Percentiles rank a stretch among this genome's conserved stretches.
phyloP scores from a whole-genome alignment of 2,329 filamentous ascomycete species.

The Fusarium tricinctum region DNA sequence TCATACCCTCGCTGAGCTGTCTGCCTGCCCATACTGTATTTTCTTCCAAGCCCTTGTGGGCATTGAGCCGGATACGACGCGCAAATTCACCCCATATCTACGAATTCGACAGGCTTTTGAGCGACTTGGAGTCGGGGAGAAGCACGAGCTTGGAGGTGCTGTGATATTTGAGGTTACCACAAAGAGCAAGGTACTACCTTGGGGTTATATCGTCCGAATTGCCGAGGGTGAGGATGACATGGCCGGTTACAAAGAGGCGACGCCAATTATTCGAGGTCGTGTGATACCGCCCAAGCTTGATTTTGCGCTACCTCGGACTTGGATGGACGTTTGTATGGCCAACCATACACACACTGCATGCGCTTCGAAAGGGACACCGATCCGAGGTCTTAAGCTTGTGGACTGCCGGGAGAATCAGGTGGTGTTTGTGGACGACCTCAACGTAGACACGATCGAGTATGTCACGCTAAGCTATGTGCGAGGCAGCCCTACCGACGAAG shows the following conservation, averaged over 20 bases:
- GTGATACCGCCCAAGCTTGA: slow-evolving; percentile 52
- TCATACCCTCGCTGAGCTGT: slow-evolving; percentile 51
- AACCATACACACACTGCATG: slow-evolving; percentile 50
- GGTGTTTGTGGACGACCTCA: slow-evolving; percentile 50
- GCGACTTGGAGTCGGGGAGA: slow-evolving; percentile 55
- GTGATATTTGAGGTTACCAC: slow-evolving; percentile 57
- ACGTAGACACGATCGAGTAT: slow-evolving; percentile 47
- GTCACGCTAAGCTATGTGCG: slow-evolving; percentile 56
- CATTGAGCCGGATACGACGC: slow-evolving; percentile 47
- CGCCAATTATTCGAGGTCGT: slow-evolving; percentile 51
- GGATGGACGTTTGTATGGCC: slow-evolving; percentile 55
- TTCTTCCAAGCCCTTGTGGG: slow-evolving; percentile 57
- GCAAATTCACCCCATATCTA: slow-evolving; percentile 57
- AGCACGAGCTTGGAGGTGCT: slow-evolving; percentile 54
- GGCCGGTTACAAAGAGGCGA: slow-evolving; percentile 42
- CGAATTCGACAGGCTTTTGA: slow-evolving; percentile 58
- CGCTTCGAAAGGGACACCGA: slow-evolving; percentile 29
- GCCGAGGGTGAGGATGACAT: slow-evolving; percentile 46
- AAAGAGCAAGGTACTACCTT: slow-evolving; percentile 54
- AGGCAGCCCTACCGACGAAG: slow-evolving; percentile 41
- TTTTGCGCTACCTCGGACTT: slow-evolving; percentile 50
- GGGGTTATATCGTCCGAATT: slow-evolving; percentile 55
- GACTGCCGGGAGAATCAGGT: slow-evolving; percentile 52
- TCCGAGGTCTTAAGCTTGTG: slow-evolving; percentile 52
- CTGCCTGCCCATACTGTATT: slow-evolving; percentile 56